Conservation (phyloP, 192 early-diverging fungal genomes). For the Jimgerdemannia lactiflua region DNA sequence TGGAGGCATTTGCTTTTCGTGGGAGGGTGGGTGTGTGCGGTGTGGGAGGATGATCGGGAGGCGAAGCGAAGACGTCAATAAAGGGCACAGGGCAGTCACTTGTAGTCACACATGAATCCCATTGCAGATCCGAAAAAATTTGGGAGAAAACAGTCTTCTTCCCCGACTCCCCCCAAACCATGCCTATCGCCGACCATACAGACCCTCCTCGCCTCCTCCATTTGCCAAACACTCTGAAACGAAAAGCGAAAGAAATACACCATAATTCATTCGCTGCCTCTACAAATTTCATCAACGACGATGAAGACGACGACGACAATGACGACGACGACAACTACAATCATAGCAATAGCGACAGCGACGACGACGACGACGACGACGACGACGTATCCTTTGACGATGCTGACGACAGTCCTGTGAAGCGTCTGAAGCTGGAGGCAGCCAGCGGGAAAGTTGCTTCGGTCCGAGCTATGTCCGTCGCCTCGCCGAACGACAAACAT, state of each 20-base stretch:
- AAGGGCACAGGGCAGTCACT: too few species aligned
- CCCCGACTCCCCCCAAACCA: too few species aligned
- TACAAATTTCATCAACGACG: neutral
- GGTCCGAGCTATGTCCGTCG: too few species aligned
- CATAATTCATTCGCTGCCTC: too few species aligned
- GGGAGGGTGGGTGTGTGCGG: neutral
- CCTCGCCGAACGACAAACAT: neutral
- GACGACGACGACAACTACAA: neutral
- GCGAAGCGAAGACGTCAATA: neutral
- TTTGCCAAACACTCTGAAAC: too few species aligned
- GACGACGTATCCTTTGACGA: neutral
- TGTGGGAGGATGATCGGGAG: neutral
- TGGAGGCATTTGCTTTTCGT: neutral
- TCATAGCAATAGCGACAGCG: neutral
- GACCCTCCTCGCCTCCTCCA: too few species aligned
- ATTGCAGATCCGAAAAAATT: too few species aligned
- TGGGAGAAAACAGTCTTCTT: too few species aligned
- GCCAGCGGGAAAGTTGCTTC: neutral
- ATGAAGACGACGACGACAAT: neutral
- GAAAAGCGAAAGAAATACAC: too few species aligned
- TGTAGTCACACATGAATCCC: too few species aligned
- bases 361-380: neutral
- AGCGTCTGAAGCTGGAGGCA: neutral
- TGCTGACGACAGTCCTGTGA: neutral
- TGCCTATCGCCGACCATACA: too few species aligned